Conservation (phyloP, 2,329 filamentous ascomycete species). For the Exophiala phaeomuriformis region DNA sequence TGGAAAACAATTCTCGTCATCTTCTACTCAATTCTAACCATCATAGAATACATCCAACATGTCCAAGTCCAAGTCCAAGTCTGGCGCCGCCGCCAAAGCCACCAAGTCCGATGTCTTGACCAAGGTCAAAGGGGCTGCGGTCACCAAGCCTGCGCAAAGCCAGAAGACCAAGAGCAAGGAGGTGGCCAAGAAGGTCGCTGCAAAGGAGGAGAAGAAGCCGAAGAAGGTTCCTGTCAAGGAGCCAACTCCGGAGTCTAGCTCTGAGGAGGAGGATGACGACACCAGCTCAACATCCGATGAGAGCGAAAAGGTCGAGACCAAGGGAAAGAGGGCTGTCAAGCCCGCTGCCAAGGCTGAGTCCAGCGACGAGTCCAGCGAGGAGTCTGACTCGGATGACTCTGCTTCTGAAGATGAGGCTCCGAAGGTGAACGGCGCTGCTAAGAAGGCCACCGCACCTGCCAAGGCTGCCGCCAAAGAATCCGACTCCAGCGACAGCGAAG, state of each 20-base stretch:
- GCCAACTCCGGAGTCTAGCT: constrained; percentile 32
- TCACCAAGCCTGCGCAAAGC: constrained; percentile 40
- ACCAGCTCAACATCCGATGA: constrained; percentile 32
- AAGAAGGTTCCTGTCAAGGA: constrained; percentile 41
- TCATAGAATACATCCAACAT: constrained; percentile 30
- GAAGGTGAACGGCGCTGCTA: constrained; percentile 18
- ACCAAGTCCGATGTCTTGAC: constrained; percentile 38
- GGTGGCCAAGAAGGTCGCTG: constrained; percentile 36
- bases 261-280: constrained; percentile 36
- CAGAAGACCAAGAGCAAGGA: constrained; percentile 42
- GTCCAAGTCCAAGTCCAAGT: constrained; percentile 44
- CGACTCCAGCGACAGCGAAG: constrained; percentile 16
- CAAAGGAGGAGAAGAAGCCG: constrained; percentile 37
- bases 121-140: constrained; percentile 43
- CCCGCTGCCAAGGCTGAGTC: constrained; percentile 30
- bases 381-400: constrained; percentile 31
- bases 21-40: constrained; percentile 6
- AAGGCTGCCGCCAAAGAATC: constrained; percentile 11
- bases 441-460: constrained; percentile 16
- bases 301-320: constrained; percentile 27
- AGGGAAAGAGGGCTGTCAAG: constrained; percentile 1
- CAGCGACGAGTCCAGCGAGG: constrained; percentile 32
- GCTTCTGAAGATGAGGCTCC: constrained; percentile 24
- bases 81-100: constrained; percentile 27
- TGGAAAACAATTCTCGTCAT: background rate